Base-by-base conservation (phyloP, 1,139 yeast genomes). In the Spathaspora sp. region DNA sequence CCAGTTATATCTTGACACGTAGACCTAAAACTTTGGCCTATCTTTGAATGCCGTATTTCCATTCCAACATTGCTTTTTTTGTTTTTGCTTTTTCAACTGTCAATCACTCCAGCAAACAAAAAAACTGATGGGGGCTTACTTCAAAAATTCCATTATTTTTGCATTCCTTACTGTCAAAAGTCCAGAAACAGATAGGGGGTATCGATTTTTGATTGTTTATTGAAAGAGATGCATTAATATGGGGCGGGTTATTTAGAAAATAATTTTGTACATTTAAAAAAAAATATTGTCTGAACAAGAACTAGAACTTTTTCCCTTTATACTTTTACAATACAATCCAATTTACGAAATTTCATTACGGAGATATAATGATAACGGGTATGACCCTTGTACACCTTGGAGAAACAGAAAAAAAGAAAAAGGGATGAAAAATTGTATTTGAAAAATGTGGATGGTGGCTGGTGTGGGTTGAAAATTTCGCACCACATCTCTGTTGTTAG, bases 311-410 rank as follows among this genome's bases (percentile, higher is more conserved):
- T 27, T 27, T 6, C 10, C 31, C n/a, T 27, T 20, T 20, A 20
- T 20, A 20, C 6, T 26, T 26, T 13, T 13, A 29, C 9, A 7
- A 31, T 3, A 15, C 9, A 13, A 15, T 11, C 4, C 36, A 15
- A n/a, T 31, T 31, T 31, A 31, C 36, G 36, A 31, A 31, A 31
- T 31, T 31, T 31, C 36, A 31, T 31, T 31, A 13, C 36, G 36
- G 36, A 31, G 15, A n/a, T 31, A 31, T 13, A 31, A 13, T 31
- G 16, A n/a, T 8, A 31, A 13, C 17, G 36, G 36, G 18, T 7
- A 31, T 31, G 15, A 27, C 31, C 31, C 7, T 31, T 15, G 6
- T 11, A 27, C 5, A 10, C 5, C n/a, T n/a, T 11, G 7, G 6
- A 10, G 11, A 10, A 27, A 4, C 9, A 25, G 11, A 7, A 9